A percentile compares a stretch with the other conserved stretches of the same genome.
Evolutionary conservation across 2,329 filamentous ascomycete species (phyloP).

Genomic region (Curvularia spicifera): DNA sequence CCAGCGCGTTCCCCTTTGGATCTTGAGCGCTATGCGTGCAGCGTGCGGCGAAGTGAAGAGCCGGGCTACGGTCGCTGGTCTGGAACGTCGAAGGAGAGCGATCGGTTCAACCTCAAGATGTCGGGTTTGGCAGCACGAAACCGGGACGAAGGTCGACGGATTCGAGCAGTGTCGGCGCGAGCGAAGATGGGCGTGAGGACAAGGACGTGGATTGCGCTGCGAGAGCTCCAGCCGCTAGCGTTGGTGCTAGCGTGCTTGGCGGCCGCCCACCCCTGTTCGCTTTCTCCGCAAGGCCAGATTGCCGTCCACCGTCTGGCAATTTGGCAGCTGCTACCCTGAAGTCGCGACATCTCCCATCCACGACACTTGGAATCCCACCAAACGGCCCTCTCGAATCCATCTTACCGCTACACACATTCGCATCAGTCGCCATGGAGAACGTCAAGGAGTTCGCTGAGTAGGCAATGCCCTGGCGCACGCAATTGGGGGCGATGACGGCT

Average conservation of each 20-base stretch:
- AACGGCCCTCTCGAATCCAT: constrained; percentile 13
- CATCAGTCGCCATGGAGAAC: constrained; percentile 65
- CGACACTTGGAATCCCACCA: not conserved
- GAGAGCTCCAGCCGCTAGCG: constrained; percentile 20
- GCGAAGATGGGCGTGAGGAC: constrained; percentile 20
- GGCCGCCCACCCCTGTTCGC: constrained; percentile 23
- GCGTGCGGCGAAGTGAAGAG: not conserved
- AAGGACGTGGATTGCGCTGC: constrained; percentile 18
- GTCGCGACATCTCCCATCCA: constrained; percentile 24
- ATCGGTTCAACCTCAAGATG: constrained; percentile 10
- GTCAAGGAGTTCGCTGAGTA: constrained; percentile 72
- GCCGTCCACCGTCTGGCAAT: constrained; percentile 31
- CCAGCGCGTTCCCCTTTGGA: constrained; percentile 25
- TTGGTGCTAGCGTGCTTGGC: constrained; percentile 20
- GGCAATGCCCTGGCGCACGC: constrained; percentile 12
- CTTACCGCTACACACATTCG: constrained; percentile 4
- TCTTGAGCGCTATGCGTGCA: constrained; percentile 16
- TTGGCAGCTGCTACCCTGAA: constrained; percentile 25
- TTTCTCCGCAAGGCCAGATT: constrained; percentile 40
- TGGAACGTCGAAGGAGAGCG: not conserved
- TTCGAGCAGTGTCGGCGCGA: constrained; percentile 24
- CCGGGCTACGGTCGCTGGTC: not conserved
- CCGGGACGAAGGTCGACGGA: constrained; percentile 20
- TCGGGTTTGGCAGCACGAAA: constrained; percentile 18
- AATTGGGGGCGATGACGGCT: constrained; percentile 18